Conservation (phyloP, 768 basidiomycete genomes). For the Trametes sanguinea region DNA sequence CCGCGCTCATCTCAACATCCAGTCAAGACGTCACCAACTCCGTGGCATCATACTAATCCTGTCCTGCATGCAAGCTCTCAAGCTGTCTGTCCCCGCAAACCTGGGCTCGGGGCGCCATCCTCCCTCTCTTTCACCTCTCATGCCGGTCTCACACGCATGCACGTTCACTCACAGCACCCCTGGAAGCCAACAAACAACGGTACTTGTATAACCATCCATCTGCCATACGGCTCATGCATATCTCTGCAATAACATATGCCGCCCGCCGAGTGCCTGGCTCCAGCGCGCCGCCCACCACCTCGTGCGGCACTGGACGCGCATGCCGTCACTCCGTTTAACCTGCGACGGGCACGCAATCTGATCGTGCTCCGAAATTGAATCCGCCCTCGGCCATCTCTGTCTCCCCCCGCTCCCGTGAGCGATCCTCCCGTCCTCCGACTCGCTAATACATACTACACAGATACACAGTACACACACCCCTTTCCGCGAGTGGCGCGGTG, state of each 20-base stretch:
- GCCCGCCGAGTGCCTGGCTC: background rate
- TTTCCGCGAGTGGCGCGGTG: no score
- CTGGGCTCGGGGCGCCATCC: background rate
- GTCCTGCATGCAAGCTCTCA: background rate
- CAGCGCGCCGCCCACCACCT: background rate
- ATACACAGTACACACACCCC: no score
- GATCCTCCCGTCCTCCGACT: no score
- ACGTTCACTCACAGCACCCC: background rate
- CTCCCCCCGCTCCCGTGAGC: no score
- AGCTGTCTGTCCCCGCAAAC: background rate
- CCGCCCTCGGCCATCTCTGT: background rate
- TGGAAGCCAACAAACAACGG: background rate
- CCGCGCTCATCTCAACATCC: no score
- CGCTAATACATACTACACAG: no score
- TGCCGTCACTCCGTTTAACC: conserved; percentile 1
- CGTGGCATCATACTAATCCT: background rate
- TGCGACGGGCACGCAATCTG: background rate
- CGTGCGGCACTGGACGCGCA: background rate
- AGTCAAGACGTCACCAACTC: conserved; percentile 13
- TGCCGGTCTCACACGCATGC: background rate
- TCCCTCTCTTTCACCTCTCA: conserved; percentile 1
- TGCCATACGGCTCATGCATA: background rate
- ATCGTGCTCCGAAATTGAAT: background rate
- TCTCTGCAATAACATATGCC: background rate
- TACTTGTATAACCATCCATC: background rate